These are phyloP conservation scores for Wickerhamiella kurtzmanii DNA, from an alignment of 805 yeast genomes.

Conservation along the genomic window DNA sequence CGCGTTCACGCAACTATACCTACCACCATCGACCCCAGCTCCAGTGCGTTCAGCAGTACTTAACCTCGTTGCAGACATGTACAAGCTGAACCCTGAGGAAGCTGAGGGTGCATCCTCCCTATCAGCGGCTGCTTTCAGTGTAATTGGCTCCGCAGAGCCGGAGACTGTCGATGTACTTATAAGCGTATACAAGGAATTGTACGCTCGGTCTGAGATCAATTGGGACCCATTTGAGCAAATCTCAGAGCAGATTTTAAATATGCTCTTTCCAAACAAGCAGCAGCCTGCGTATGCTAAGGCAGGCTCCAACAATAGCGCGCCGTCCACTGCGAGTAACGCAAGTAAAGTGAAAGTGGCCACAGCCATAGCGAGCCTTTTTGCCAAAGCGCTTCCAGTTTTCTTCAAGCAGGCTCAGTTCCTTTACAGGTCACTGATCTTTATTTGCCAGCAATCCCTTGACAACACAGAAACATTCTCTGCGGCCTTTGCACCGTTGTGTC, in stretches of 20 bases:
- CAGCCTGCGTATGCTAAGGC: too few species aligned
- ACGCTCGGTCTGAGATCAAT: background rate
- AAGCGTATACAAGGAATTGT: background rate
- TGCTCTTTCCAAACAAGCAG: background rate
- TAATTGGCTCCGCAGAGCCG: background rate
- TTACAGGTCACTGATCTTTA: conserved; percentile 6
- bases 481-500: conserved; percentile 16
- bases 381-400: background rate
- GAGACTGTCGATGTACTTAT: background rate
- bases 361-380: background rate
- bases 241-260: conserved; percentile 2
- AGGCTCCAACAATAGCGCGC: too few species aligned
- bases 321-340: background rate
- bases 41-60: conserved; percentile 20
- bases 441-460: conserved; percentile 7
- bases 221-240: conserved; percentile 5
- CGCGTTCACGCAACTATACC: conserved; percentile 35
- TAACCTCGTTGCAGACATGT: conserved; percentile 14
- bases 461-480: conserved; percentile 12
- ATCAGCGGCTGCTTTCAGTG: background rate
- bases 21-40: conserved; percentile 14
- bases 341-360: background rate
- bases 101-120: background rate
- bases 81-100: background rate
- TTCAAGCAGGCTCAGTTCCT: background rate